Percentiles rank a stretch among this genome's conserved stretches.
Conservation (phyloP, 129 eudicot species). For the Apium graveolens region DNA sequence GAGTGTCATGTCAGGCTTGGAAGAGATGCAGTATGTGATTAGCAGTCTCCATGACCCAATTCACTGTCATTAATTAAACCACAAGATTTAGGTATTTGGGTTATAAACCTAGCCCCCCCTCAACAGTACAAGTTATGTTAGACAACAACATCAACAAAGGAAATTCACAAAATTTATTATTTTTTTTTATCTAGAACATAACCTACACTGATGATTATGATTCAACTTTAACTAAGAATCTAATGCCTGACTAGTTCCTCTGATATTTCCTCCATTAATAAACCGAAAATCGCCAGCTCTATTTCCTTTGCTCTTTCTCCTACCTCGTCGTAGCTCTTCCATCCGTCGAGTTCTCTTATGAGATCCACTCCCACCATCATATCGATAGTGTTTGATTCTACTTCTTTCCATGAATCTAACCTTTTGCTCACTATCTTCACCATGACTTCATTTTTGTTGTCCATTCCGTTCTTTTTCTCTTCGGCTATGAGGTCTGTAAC, state of each 20-base stretch:
- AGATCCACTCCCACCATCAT: slow-evolving; percentile 86
- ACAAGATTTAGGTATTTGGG: slow-evolving; percentile 4
- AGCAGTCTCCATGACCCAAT: slow-evolving; percentile 3
- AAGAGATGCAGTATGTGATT: slow-evolving; percentile 6
- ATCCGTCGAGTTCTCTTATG: slow-evolving; percentile 31
- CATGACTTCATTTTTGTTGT: slow-evolving; percentile 16
- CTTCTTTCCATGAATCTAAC: slow-evolving; percentile 71
- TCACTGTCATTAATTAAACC: slow-evolving; percentile 13
- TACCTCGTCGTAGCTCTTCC: slow-evolving; percentile 46
- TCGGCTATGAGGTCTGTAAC: slow-evolving; percentile 53
- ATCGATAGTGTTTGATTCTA: slow-evolving; percentile 65
- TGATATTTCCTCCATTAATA: slow-evolving; percentile 49
- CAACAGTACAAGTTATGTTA: slow-evolving; percentile 3
- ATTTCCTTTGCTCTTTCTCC: slow-evolving; percentile 39
- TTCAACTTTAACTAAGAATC: neutral
- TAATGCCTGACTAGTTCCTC: slow-evolving; percentile 21
- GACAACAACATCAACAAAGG: neutral
- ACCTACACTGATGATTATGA: neutral
- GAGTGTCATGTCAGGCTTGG: neutral
- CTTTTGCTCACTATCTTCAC: slow-evolving; percentile 56
- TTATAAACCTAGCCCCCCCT: slow-evolving; percentile 13
- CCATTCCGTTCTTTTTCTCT: slow-evolving; percentile 31
- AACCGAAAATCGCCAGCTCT: slow-evolving; percentile 41
- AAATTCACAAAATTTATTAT: neutral
- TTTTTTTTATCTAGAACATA: neutral